A percentile compares a stretch with the other conserved stretches of the same genome.
These are phyloP conservation scores for Chenopodium album DNA, from an alignment of 148 eudicot species.

Conservation along the genomic window DNA sequence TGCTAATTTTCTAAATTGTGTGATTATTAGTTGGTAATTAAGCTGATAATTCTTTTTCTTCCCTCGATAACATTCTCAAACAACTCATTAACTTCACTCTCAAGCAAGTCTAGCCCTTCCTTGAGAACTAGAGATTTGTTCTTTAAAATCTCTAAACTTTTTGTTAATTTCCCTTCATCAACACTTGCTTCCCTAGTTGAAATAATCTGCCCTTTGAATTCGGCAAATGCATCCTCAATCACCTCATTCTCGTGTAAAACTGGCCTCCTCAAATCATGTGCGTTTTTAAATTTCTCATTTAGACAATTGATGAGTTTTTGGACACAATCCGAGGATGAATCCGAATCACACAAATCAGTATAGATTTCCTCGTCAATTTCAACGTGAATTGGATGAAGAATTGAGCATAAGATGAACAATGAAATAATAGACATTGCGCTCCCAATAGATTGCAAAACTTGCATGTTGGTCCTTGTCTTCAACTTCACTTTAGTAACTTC, in stretches of 20 bases:
- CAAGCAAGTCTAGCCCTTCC: constrained; percentile 40
- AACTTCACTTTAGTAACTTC: constrained; percentile 19
- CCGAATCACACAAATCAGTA: not conserved
- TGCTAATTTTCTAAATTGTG: not conserved
- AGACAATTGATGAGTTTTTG: constrained; percentile 22
- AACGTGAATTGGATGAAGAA: constrained; percentile 27
- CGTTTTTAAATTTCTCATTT: constrained; percentile 1
- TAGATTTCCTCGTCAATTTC: constrained; percentile 13
- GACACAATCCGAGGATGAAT: constrained; percentile 25
- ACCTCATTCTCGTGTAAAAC: constrained; percentile 32
- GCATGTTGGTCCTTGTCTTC: constrained; percentile 22
- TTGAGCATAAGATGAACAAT: constrained; percentile 24
- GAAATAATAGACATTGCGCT: constrained; percentile 31
- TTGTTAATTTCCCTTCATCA: constrained; percentile 1
- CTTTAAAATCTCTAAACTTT: constrained; percentile 20
- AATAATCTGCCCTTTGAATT: constrained; percentile 11
- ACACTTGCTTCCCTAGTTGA: constrained; percentile 1
- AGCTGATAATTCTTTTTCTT: constrained; percentile 31
- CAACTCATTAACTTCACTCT: constrained; percentile 32
- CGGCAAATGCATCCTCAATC: constrained; percentile 28
- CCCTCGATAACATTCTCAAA: constrained; percentile 44
- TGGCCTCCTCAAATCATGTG: not conserved
- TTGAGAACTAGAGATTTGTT: constrained; percentile 34
- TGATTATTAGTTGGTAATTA: constrained; percentile 20
- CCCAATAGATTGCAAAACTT: constrained; percentile 21